Evolutionary conservation across 2,329 filamentous ascomycete genomes (phyloP).

Genomic region (Aspergillus ruber): DNA sequence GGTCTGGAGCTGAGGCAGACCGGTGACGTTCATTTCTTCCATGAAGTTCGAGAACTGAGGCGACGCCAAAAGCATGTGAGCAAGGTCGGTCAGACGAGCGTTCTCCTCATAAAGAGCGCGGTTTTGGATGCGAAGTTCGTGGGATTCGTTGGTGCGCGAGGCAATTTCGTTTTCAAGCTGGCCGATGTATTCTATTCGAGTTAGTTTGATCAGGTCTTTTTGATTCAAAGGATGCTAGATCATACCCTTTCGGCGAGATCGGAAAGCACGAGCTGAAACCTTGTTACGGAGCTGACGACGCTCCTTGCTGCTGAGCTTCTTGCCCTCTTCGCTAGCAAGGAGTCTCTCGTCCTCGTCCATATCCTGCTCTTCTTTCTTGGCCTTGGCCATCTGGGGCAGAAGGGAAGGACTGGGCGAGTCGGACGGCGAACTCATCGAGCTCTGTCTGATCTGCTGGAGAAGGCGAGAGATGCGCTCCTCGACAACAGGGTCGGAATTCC

Average conservation of each 20-base stretch:
- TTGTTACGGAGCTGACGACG: slow-evolving; percentile 97
- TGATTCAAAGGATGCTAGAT: background rate
- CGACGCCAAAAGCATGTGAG: slow-evolving; percentile 74
- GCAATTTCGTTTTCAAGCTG: slow-evolving; percentile 89
- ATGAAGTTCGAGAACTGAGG: slow-evolving; percentile 78
- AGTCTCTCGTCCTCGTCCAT: slow-evolving; percentile 98
- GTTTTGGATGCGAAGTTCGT: slow-evolving; percentile 75
- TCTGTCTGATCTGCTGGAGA: slow-evolving; percentile 82
- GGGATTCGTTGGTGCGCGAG: slow-evolving; percentile 73
- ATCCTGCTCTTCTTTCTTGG: slow-evolving; percentile 92
- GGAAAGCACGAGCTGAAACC: slow-evolving; percentile 94
- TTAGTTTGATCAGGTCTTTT: slow-evolving; percentile 42
- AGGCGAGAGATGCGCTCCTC: slow-evolving; percentile 94
- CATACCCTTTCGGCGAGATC: slow-evolving; percentile 95
- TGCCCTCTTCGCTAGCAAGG: slow-evolving; percentile 92
- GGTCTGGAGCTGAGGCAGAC: slow-evolving; percentile 33
- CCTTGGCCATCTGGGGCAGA: slow-evolving; percentile 62
- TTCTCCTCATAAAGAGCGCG: slow-evolving; percentile 78
- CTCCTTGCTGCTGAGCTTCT: slow-evolving; percentile 98
- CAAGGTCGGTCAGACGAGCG: slow-evolving; percentile 67
- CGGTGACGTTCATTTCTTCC: slow-evolving; percentile 60
- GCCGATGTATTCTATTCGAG: slow-evolving; percentile 78
- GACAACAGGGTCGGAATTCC: slow-evolving; percentile 59
- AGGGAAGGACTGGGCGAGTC: slow-evolving; percentile 32
- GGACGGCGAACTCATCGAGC: slow-evolving; percentile 53